Evolutionary conservation across 768 basidiomycete genomes (phyloP), one percentile per base, ranked within the genome.

Genomic region (Tulasnella sp.): DNA sequence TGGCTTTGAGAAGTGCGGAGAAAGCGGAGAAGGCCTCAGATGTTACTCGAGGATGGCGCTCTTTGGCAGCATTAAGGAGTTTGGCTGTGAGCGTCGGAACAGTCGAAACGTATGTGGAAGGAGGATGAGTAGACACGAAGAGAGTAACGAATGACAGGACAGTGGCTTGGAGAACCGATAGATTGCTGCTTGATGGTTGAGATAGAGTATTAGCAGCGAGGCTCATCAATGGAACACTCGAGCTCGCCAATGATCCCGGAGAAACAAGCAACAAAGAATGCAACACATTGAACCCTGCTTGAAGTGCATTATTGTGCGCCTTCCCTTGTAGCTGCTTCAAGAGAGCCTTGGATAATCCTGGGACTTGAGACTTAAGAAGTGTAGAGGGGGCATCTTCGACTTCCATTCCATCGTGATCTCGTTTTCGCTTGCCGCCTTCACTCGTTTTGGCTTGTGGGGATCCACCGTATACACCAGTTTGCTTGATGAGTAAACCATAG

Each of bases 21-120:
- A 88, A 89, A 1, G 81, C 83, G 32, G 78, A 77, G 73, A 98
- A 90, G 0, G 89, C 76, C 60, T 92, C 89, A 2, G 89, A 80
- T 4, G 79, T 82, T 54, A 96, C 76, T 54, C 89, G 81, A 31
- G 92, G 92, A 61, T 91, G 86, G 57, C 82, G 80, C 64, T 98
- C 91, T 16, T 69, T 67, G 41, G 87, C 70, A 8, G 81, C 77
- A 49, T 76, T 77, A 35, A 91, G 74, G 33, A 98, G 74, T 12
- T 79, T 76, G 1, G 84, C 79, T 0, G 81, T 81, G 32, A 98
- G 69, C 13, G 69, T 69, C 1, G 78, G 66, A n/a, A 96, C 72
- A 9, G 76, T 73, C 20, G 68, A 59, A 1, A 68, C 63, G 61
- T 81, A 91, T 1, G 75, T 70, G 3, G 74, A 62, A 70, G 45